These are phyloP conservation scores for Arabidopsis arenosa DNA, from an alignment of 345 rosid genomes.

Conservation along the genomic window DNA sequence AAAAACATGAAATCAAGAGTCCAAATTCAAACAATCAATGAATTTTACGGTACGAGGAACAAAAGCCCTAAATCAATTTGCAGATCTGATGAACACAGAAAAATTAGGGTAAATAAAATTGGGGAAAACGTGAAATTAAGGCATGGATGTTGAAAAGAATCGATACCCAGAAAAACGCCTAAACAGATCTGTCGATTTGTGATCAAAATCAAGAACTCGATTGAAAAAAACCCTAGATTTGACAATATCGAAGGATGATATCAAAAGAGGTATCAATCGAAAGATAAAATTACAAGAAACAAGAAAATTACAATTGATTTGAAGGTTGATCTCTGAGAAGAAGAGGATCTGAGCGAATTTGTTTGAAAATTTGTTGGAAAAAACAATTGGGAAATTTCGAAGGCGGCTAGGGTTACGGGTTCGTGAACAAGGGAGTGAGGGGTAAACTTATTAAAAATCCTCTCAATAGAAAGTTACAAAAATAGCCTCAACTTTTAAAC, in stretches of 20 bases:
- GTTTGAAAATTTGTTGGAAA: not conserved
- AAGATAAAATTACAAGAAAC: conserved; percentile 30
- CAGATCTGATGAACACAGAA: conserved; percentile 20
- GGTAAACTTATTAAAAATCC: conserved; percentile 42
- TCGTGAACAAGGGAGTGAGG: conserved; percentile 27
- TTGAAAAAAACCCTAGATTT: conserved; percentile 31
- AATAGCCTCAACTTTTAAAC: conserved; percentile 12
- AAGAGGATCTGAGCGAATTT: conserved; percentile 38
- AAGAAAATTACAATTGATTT: conserved; percentile 39
- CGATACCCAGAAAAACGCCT: not conserved
- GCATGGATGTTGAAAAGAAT: not conserved
- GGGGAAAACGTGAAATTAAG: conserved; percentile 35
- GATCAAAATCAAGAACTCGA: conserved; percentile 18
- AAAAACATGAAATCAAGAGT: conserved; percentile 37
- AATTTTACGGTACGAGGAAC: not conserved
- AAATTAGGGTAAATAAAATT: not conserved
- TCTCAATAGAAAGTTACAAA: not conserved
- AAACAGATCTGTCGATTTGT: conserved; percentile 28
- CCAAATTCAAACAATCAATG: not conserved
- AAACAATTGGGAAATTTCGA: conserved; percentile 22
- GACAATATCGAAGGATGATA: conserved; percentile 3
- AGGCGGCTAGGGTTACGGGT: conserved; percentile 48
- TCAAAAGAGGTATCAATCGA: conserved; percentile 41
- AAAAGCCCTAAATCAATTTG: conserved; percentile 36
- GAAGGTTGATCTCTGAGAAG: conserved; percentile 37